Percentiles rank a stretch among this genome's conserved stretches.
Evolutionary conservation across 208 protist species (phyloP).

Genomic region (Trypanosoma platydactyli): DNA sequence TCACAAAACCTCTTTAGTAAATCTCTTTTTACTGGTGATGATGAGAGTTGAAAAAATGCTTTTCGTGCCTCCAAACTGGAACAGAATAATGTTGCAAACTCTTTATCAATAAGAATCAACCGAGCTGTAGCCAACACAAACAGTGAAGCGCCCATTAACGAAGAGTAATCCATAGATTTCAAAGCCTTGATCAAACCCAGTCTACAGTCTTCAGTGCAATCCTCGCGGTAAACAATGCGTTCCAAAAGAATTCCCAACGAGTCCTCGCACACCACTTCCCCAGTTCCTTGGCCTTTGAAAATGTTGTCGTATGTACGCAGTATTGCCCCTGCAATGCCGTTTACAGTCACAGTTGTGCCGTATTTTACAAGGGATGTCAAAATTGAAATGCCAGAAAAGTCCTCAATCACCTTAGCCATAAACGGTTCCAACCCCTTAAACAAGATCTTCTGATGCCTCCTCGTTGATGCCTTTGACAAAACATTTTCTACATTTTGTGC

Average conservation of each 20-base stretch:
- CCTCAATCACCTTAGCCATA: conserved; percentile 48
- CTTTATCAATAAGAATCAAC: conserved; percentile 42
- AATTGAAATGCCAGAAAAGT: conserved; percentile 50
- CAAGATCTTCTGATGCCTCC: conserved; percentile 69
- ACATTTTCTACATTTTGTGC: conserved; percentile 76
- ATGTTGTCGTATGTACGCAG: conserved; percentile 28
- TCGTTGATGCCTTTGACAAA: conserved; percentile 61
- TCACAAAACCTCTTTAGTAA: conserved; percentile 20
- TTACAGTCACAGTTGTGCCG: conserved; percentile 67
- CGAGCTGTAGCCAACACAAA: conserved; percentile 59
- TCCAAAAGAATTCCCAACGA: conserved; percentile 60
- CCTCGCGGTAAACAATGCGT: conserved; percentile 70
- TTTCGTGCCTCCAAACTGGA: conserved; percentile 13
- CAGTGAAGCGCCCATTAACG: conserved; percentile 42
- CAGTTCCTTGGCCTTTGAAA: conserved; percentile 38
- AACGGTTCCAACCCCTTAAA: conserved; percentile 50
- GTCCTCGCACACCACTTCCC: conserved; percentile 34
- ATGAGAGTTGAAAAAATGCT: conserved; percentile 17
- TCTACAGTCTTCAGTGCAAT: conserved; percentile 46
- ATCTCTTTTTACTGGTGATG: conserved; percentile 5
- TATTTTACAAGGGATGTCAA: conserved; percentile 73
- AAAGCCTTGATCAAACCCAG: conserved; percentile 45
- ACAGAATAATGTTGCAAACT: conserved; percentile 32
- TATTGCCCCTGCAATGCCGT: conserved; percentile 39
- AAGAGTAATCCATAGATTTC: conserved; percentile 22